phyloP scores from a whole-genome alignment of 1,284 basidiomycete species.

The Ustilago shanxiensis region DNA sequence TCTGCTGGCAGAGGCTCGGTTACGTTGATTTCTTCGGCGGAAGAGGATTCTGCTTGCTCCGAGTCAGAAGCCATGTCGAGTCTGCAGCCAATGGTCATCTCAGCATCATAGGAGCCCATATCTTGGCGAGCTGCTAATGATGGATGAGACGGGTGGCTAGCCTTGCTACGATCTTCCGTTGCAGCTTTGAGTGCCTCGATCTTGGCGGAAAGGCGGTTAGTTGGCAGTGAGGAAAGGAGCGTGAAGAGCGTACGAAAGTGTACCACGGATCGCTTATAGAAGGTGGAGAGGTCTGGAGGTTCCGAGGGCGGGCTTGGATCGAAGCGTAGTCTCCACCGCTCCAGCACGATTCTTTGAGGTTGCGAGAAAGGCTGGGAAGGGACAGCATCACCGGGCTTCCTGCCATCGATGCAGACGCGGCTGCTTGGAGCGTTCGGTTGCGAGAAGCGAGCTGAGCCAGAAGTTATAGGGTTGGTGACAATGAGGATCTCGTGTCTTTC shows the following conservation, averaged over 20 bases:
- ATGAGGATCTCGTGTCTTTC: conserved; percentile 31
- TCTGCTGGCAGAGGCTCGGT: conserved; percentile 15
- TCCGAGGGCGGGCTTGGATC: conserved; percentile 17
- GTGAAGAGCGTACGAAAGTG: conserved; percentile 68
- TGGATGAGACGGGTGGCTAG: conserved; percentile 10
- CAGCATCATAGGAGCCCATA: conserved; percentile 34
- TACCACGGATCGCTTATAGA: conserved; percentile 70
- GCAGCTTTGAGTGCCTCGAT: conserved; percentile 31
- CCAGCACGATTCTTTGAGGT: conserved; percentile 46
- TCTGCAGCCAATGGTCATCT: conserved; percentile 55
- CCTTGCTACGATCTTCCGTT: not conserved
- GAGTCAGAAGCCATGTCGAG: conserved; percentile 36
- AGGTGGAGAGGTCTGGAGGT: conserved; percentile 61
- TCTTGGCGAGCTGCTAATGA: conserved; percentile 25
- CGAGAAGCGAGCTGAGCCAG: not conserved
- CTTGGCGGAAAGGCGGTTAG: conserved; percentile 54
- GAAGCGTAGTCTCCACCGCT: conserved; percentile 54
- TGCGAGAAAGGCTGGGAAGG: not conserved
- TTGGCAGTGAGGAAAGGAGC: conserved; percentile 59
- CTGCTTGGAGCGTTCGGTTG: not conserved
- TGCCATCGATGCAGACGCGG: conserved; percentile 30
- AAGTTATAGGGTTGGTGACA: not conserved
- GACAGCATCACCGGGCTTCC: not conserved
- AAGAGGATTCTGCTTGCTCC: not conserved
- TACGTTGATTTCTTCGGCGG: conserved; percentile 19